Evolutionary conservation across 768 basidiomycete genomes (phyloP).

Genomic region (Dictyophora rubrovolvata): DNA sequence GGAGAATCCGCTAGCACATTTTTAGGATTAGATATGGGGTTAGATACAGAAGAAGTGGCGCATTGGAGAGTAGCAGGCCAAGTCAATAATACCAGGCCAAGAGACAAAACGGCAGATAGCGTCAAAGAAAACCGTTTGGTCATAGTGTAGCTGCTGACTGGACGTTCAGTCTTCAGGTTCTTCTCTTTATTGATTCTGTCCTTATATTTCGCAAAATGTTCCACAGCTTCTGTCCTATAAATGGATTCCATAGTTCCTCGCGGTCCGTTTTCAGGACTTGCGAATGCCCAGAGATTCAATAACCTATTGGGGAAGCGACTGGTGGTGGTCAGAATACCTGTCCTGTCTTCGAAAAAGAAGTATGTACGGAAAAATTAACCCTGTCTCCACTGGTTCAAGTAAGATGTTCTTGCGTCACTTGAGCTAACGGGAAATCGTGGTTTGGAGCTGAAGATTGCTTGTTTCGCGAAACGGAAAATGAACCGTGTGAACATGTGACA

Average conservation of each 20-base stretch:
- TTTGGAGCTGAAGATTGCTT: no score
- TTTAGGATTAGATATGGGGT: not conserved
- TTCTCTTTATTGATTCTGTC: not conserved
- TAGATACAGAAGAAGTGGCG: not conserved
- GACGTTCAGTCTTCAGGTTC: not conserved
- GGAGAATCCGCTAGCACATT: not conserved
- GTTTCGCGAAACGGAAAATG: no score
- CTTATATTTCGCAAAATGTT: not conserved
- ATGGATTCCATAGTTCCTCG: not conserved
- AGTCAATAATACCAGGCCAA: not conserved
- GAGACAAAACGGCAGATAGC: not conserved
- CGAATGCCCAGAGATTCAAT: no score
- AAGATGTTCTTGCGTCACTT: no score
- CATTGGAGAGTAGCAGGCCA: not conserved
- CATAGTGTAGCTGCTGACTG: not conserved
- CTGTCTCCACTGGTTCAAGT: no score
- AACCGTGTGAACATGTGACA: no score
- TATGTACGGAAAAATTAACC: no score
- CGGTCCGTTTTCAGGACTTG: not conserved
- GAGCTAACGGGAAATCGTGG: no score
- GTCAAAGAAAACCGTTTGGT: not conserved
- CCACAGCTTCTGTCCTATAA: not conserved
- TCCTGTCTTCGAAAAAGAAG: no score
- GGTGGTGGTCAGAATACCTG: no score
- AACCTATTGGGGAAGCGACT: no score